Conservation (phyloP, 441 rosid genomes). For the Pelargonium fulgidum region DNA sequence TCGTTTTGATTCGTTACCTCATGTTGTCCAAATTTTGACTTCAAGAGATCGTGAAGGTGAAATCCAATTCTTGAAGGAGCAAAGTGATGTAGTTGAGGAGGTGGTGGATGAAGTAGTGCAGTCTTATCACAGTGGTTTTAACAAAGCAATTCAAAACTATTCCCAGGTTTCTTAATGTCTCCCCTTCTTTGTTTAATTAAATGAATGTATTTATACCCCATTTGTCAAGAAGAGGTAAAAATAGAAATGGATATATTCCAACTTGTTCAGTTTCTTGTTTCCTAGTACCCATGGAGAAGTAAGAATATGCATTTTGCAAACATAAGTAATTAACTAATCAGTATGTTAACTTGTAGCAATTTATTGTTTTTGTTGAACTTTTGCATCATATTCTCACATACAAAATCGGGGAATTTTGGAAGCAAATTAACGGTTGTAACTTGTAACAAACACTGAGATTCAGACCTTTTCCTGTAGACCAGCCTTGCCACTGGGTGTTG, state of each 20-base stretch:
- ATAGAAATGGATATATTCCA: neutral
- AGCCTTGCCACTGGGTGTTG: neutral
- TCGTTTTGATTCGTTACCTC: conserved; percentile 95
- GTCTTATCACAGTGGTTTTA: conserved; percentile 91
- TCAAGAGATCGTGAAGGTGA: conserved; percentile 93
- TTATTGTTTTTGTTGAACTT: neutral
- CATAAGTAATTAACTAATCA: neutral
- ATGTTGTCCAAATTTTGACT: conserved; percentile 89
- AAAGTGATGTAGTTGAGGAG: conserved; percentile 91
- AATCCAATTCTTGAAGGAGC: conserved; percentile 66
- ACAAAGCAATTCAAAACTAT: conserved; percentile 97
- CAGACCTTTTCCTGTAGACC: neutral
- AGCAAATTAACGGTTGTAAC: neutral
- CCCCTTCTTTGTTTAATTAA: neutral
- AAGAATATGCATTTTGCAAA: neutral
- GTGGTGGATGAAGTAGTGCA: conserved; percentile 99
- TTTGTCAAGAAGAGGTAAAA: neutral
- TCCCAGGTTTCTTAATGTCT: conserved; percentile 59
- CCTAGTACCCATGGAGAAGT: neutral
- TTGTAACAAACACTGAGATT: neutral
- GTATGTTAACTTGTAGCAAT: neutral
- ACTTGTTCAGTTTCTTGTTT: neutral
- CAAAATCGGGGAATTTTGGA: neutral
- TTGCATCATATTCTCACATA: neutral
- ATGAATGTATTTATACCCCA: neutral